Percentiles rank a stretch among this genome's conserved stretches.
Conservation (phyloP, 164 flowering plant species). For the Tinospora cordifolia region DNA sequence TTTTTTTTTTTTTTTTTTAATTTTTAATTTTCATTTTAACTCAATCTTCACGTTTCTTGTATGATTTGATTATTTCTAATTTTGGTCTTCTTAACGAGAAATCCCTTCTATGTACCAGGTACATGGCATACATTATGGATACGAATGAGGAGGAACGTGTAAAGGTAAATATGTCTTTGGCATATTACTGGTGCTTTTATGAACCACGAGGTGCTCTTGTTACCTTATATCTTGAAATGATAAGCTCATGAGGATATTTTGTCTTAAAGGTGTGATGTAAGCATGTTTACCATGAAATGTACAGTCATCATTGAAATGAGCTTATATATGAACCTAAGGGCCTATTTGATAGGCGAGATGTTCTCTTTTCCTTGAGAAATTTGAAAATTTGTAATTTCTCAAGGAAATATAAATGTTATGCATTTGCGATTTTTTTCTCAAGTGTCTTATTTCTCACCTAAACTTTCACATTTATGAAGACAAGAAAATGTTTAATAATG, state of each 20-base stretch:
- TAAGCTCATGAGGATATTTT: not conserved
- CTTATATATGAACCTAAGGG: too few species aligned
- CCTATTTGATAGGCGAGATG: too few species aligned
- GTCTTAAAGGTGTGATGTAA: not conserved
- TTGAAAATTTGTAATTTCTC: too few species aligned
- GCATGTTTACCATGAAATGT: not conserved
- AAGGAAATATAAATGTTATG: too few species aligned
- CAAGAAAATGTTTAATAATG: too few species aligned
- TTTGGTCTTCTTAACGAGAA: not conserved
- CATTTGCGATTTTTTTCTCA: too few species aligned
- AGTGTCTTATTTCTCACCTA: too few species aligned
- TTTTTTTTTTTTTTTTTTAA: too few species aligned
- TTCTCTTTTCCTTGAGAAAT: too few species aligned
- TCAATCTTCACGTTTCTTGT: not conserved
- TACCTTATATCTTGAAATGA: not conserved
- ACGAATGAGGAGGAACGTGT: conserved; percentile 95
- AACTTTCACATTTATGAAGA: too few species aligned
- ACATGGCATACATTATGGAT: conserved; percentile 99
- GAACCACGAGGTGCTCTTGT: not conserved
- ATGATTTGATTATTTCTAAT: not conserved
- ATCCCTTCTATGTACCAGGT: conserved; percentile 40
- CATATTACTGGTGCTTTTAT: not conserved
- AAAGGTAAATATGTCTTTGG: conserved; percentile 45
- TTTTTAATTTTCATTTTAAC: not conserved
- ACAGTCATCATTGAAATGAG: not conserved